phyloP scores from a whole-genome alignment of 768 basidiomycete species.

The Trametes cinnabarina region DNA sequence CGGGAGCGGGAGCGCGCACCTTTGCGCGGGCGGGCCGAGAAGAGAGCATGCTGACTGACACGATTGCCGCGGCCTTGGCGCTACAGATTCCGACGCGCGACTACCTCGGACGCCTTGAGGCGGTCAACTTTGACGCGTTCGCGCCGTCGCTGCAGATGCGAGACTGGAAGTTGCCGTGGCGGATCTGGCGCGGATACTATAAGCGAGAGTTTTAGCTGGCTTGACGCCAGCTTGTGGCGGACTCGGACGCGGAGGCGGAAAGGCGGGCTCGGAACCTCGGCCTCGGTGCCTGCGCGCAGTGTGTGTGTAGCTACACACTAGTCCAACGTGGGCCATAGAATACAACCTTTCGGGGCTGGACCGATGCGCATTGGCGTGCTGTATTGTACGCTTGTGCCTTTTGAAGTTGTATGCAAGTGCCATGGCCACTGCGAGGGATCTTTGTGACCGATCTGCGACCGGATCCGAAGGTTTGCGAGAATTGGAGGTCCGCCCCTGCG shows the following conservation, averaged over 20 bases:
- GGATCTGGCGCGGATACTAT: conserved; percentile 57
- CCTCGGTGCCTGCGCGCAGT: not conserved
- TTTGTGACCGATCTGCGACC: conserved; percentile 13
- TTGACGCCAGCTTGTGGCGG: conserved; percentile 21
- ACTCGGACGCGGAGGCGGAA: not conserved
- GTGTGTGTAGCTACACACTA: not conserved
- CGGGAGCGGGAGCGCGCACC: too few species aligned
- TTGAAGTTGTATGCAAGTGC: not conserved
- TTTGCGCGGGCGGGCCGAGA: not conserved
- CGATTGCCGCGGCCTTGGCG: conserved; percentile 1
- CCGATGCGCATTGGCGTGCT: too few species aligned
- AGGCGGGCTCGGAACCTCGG: not conserved
- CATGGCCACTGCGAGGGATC: not conserved
- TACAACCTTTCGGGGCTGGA: not conserved
- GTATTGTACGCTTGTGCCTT: too few species aligned
- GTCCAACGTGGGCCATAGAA: not conserved
- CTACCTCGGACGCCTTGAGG: conserved; percentile 66
- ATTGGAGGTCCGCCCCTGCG: conserved; percentile 21
- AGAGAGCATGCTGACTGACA: conserved; percentile 13
- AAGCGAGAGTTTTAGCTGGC: conserved; percentile 33
- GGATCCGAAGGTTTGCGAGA: conserved; percentile 20
- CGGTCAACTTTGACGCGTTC: conserved; percentile 70
- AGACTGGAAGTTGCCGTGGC: conserved; percentile 79
- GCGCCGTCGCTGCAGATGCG: conserved; percentile 57
- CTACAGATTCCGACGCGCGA: conserved; percentile 63